Evolutionary conservation across 2,329 filamentous ascomycete species (phyloP), one percentile per base, ranked within the genome.

Genomic region (Byssothecium circinans): DNA sequence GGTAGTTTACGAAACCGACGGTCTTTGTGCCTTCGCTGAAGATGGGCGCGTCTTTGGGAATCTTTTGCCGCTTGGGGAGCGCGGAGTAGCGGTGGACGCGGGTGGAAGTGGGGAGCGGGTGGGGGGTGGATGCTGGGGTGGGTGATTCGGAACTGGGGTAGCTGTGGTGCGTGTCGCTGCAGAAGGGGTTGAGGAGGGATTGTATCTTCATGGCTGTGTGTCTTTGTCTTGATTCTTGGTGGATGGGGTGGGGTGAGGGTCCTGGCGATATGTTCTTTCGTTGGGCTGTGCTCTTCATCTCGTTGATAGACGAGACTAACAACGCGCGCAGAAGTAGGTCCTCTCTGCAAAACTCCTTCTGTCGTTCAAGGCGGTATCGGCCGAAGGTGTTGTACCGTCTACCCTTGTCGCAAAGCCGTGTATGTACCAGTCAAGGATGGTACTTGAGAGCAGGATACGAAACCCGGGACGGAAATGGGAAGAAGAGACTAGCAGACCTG

Each of bases 1-100:
- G 81, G 64, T 86, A 96, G 64, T 86, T 86, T 57, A 95, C 77
- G 22, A 80, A 74, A 2, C 87, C 89, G 53, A 84, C 83, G 25
- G 82, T 75, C 49, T 79, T 78, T 38, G 54, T 58, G 14, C 81
- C 82, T 59, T 81, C 83, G 22, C 78, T 76, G 65, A 87, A 84
- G 7, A 86, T 72, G 0, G 82, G 79, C 22, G 78, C 79, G 59
- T 88, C 83, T 67, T 88, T 89, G 48, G 79, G 74, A 62, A 85
- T 75, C 71, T 85, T 89, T 54, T 79, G 77, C 30, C 68, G 66
- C 52, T 67, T 72, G 8, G 60, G 50, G 4, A 43, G 18, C 17
- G 35, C n/a, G n/a, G n/a, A 8, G 17, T 22, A 22, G 20, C 23
- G 18, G 35, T 37, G 35, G 7, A 22, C 4, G 15, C 8, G 17